Evolutionary conservation across 2,329 filamentous ascomycete species (phyloP).

Genomic region (Monilinia laxa): DNA sequence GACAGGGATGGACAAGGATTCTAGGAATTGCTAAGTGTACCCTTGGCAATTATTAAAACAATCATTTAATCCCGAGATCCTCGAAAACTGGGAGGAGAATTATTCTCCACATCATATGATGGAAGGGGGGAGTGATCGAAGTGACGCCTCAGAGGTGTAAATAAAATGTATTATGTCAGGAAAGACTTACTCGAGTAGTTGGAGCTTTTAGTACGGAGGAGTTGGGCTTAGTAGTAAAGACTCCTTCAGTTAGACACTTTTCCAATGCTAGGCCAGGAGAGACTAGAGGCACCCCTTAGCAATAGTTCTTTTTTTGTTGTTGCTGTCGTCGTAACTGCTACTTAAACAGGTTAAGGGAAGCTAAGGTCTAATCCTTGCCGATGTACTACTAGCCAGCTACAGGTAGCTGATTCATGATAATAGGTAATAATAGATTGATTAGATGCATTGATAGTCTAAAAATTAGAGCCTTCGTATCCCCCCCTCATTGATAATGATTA

Average conservation of each 20-base stretch:
- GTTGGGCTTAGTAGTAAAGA: no score
- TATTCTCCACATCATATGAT: not conserved
- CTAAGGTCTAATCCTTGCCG: not conserved
- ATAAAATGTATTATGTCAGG: not conserved
- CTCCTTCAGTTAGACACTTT: not conserved
- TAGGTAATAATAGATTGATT: conserved; percentile 1
- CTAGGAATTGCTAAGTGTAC: not conserved
- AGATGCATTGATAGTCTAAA: not conserved
- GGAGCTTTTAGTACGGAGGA: no score
- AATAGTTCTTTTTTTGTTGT: not conserved
- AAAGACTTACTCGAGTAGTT: not conserved
- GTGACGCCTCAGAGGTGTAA: not conserved
- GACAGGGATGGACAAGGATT: not conserved
- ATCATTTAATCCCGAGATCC: not conserved
- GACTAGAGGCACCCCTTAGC: not conserved
- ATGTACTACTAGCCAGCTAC: not conserved
- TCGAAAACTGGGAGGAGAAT: not conserved
- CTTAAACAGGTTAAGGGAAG: not conserved
- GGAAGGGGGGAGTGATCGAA: not conserved
- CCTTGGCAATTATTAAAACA: not conserved
- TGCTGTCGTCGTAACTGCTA: not conserved
- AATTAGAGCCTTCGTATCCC: not conserved
- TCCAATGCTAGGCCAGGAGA: not conserved
- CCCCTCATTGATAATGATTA: not conserved
- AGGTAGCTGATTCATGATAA: conserved; percentile 3